Percentiles rank a stretch among this genome's conserved stretches.
phyloP scores from a whole-genome alignment of 2,329 filamentous ascomycete genomes.

The Apiospora pterosperma region DNA sequence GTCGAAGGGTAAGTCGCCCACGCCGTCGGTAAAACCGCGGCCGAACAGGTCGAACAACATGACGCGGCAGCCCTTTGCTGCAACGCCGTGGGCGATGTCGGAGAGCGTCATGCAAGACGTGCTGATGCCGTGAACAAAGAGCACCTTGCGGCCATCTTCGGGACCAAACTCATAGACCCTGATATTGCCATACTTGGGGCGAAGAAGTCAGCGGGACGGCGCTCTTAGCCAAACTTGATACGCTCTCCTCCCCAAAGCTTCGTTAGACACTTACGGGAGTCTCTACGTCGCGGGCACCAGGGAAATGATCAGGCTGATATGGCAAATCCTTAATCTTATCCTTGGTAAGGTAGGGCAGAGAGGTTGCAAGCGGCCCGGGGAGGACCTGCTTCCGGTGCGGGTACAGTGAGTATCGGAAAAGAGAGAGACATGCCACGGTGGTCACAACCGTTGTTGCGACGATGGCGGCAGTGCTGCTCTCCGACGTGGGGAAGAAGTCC shows the following conservation, averaged over 20 bases:
- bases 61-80: constrained; percentile 68
- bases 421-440: constrained; percentile 36
- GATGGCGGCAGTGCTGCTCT: constrained; percentile 23
- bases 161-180: constrained; percentile 83
- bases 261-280: constrained; percentile 49
- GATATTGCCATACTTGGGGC: constrained; percentile 62
- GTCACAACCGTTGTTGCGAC: constrained; percentile 38
- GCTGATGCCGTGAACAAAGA: constrained; percentile 81
- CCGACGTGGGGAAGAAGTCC: background rate
- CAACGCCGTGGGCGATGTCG: constrained; percentile 64
- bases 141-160: constrained; percentile 65
- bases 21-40: constrained; percentile 63
- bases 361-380: constrained; percentile 41
- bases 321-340: constrained; percentile 35
- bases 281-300: constrained; percentile 68
- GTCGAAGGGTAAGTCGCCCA: constrained; percentile 66
- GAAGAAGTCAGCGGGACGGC: background rate
- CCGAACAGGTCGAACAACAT: constrained; percentile 77
- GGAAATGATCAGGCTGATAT: constrained; percentile 68
- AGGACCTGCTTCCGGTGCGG: constrained; percentile 37
- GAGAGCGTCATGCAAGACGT: constrained; percentile 74
- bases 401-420: constrained; percentile 34
- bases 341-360: constrained; percentile 31
- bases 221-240: background rate
- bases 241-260: background rate